A percentile compares a stretch with the other conserved stretches of the same genome.
phyloP scores from a whole-genome alignment of 176 grass and related monocot species.

The Musa troglodytarum region DNA sequence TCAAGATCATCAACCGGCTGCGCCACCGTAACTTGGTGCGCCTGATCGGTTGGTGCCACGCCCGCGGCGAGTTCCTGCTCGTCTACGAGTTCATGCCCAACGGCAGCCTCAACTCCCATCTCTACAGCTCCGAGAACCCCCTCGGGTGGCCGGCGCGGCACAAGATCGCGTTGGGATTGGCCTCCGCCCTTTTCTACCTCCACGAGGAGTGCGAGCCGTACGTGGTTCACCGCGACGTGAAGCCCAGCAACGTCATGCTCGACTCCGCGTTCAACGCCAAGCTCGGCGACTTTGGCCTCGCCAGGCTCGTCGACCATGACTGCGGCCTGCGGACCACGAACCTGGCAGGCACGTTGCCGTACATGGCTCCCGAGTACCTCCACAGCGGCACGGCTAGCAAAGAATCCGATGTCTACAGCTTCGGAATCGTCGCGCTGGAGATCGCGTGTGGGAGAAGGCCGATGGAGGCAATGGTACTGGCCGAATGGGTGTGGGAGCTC shows the following conservation, averaged over 20 bases:
- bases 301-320: constrained; percentile 50
- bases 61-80: constrained; percentile 22
- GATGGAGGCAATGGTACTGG: constrained; percentile 25
- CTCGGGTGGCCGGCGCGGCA: constrained; percentile 38
- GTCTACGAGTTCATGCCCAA: constrained; percentile 54
- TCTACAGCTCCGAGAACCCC: constrained; percentile 26
- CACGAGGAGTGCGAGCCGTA: constrained; percentile 55
- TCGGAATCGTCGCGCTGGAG: constrained; percentile 58
- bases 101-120: constrained; percentile 38
- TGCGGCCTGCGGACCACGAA: constrained; percentile 42
- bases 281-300: constrained; percentile 74
- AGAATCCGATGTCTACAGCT: constrained; percentile 65
- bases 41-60: constrained; percentile 63
- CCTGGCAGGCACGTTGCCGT: constrained; percentile 60
- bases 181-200: constrained; percentile 58
- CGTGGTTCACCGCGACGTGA: constrained; percentile 69
- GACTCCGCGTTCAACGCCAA: constrained; percentile 63
- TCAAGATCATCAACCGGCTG: constrained; percentile 60
- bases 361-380: constrained; percentile 66
- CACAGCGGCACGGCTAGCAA: constrained; percentile 48
- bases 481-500: constrained; percentile 67
- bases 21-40: constrained; percentile 62
- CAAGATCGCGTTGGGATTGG: constrained; percentile 38
- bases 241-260: constrained; percentile 82
- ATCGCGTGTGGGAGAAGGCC: constrained; percentile 59